Conservation (phyloP, 176 grass and related monocot genomes). For the maize (Zea mays) region Zm-B73-REFERENCE-NAM-5.0 NC_050097.1:202180501-202181000, state of each 20-base stretch:
- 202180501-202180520: too few relatives aligned
- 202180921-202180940: slow-evolving; percentile 97
- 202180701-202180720: too few relatives aligned
- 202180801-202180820: background rate
- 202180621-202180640: too few relatives aligned
- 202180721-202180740: background rate
- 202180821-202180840: slow-evolving; percentile 4
- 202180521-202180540: too few relatives aligned
- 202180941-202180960: slow-evolving; percentile 98
- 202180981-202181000: slow-evolving; percentile 97
- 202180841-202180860: slow-evolving; percentile 24
- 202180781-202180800: background rate
- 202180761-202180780: slow-evolving; percentile 16
- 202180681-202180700: too few relatives aligned
- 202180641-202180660: too few relatives aligned
- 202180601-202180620: too few relatives aligned
- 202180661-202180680: too few relatives aligned
- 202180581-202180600: too few relatives aligned
- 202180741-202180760: slow-evolving; percentile 5
- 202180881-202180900: slow-evolving; percentile 81
- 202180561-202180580: too few relatives aligned
- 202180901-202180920: slow-evolving; percentile 93
- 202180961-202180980: slow-evolving; percentile 95
- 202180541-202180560: too few relatives aligned
- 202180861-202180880: slow-evolving; percentile 88